Conservation (phyloP, 306 rosid genomes). For the Quercus gilva region DNA sequence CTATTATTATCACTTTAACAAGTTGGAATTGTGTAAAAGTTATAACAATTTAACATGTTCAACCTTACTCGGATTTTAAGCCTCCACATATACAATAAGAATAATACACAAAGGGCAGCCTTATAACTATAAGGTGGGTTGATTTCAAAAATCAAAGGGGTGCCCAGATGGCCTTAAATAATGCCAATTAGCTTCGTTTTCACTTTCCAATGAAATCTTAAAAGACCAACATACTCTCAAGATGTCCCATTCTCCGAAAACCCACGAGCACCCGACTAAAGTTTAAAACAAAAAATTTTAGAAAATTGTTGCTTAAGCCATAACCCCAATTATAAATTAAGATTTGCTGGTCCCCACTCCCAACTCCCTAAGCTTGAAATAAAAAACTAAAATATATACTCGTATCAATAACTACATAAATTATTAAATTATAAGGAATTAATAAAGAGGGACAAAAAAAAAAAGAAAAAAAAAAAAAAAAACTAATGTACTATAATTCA, state of each 20-base stretch:
- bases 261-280: conserved; percentile 92
- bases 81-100: too few species aligned
- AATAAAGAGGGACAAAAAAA: background rate
- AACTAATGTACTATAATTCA: background rate
- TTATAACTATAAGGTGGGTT: background rate
- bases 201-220: conserved; percentile 79
- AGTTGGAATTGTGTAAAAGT: too few species aligned
- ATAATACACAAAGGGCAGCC: background rate
- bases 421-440: background rate
- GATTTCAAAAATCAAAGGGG: conserved; percentile 19
- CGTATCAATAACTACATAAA: conserved; percentile 1
- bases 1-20: too few species aligned
- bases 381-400: background rate
- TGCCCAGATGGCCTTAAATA: conserved; percentile 33
- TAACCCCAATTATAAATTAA: conserved; percentile 33
- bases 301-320: conserved; percentile 53
- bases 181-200: conserved; percentile 32
- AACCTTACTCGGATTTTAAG: too few species aligned
- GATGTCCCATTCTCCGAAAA: conserved; percentile 87
- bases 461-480: background rate
- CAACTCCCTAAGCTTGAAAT: conserved; percentile 6
- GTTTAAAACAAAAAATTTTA: conserved; percentile 26
- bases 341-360: conserved; percentile 70
- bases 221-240: conserved; percentile 95
- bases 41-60: too few species aligned